These are phyloP conservation scores for Quercus berberidifolia DNA, from an alignment of 306 rosid genomes.

Conservation along the genomic window DNA sequence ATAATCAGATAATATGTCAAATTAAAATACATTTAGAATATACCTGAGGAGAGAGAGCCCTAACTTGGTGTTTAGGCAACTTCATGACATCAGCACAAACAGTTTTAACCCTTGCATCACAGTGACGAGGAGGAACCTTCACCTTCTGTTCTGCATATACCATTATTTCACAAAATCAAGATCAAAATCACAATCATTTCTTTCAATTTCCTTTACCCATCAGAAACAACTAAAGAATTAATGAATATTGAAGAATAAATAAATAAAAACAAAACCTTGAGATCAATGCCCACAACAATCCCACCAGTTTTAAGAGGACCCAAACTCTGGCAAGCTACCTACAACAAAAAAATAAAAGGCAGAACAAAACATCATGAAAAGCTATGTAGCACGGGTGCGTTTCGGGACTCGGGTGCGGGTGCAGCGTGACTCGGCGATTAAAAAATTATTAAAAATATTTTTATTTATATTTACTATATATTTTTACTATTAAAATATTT, in stretches of 20 bases:
- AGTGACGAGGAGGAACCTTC: slow-evolving; percentile 67
- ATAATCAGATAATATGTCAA: neutral
- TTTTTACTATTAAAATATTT: too few relatives aligned
- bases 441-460: too few relatives aligned
- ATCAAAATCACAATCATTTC: neutral
- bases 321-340: slow-evolving; percentile 90
- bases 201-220: neutral
- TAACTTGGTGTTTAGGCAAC: slow-evolving; percentile 44
- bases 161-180: slow-evolving; percentile 9
- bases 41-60: slow-evolving; percentile 70
- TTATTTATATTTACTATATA: too few relatives aligned
- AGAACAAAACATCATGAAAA: neutral
- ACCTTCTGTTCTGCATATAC: slow-evolving; percentile 72
- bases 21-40: neutral
- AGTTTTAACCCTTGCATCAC: slow-evolving; percentile 79
- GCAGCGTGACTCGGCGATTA: too few relatives aligned
- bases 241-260: neutral
- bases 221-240: neutral
- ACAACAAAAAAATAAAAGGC: neutral
- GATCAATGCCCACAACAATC: slow-evolving; percentile 71
- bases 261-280: slow-evolving; percentile 47
- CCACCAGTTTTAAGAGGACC: slow-evolving; percentile 69
- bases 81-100: slow-evolving; percentile 63
- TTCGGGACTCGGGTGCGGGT: too few relatives aligned
- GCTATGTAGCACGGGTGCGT: too few relatives aligned